These are phyloP conservation scores for Ustilago esculenta DNA, from an alignment of 1,284 basidiomycete genomes.

Conservation along the genomic window DNA sequence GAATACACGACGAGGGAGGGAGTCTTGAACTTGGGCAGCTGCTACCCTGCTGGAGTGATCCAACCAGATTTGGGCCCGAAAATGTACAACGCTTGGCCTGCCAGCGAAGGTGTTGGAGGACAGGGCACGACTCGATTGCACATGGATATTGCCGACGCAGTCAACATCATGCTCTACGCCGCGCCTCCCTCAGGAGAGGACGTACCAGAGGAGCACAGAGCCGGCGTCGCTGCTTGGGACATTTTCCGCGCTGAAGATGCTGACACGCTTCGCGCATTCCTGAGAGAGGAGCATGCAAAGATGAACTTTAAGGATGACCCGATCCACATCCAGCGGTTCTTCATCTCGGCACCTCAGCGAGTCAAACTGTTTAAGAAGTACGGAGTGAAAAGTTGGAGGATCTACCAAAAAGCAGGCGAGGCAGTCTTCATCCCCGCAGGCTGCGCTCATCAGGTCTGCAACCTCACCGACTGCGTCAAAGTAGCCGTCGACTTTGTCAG, in stretches of 20 bases:
- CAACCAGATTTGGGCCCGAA: conserved; percentile 85
- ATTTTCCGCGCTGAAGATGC: conserved; percentile 85
- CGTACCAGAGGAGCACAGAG: conserved; percentile 52
- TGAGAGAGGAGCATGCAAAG: conserved; percentile 70
- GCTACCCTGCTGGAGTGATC: conserved; percentile 84
- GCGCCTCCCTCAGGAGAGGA: conserved; percentile 25
- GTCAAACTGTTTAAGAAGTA: conserved; percentile 76
- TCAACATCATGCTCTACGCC: conserved; percentile 78
- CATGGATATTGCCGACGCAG: conserved; percentile 95
- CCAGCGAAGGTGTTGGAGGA: conserved; percentile 71
- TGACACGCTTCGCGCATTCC: conserved; percentile 78
- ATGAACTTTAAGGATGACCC: conserved; percentile 74
- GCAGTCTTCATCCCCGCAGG: conserved; percentile 95
- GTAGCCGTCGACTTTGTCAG: conserved; percentile 96
- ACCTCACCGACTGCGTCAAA: conserved; percentile 90
- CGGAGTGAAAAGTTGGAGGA: conserved; percentile 80
- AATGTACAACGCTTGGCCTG: conserved; percentile 70
- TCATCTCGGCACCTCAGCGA: conserved; percentile 78
- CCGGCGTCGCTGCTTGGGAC: conserved; percentile 91
- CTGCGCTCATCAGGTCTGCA: conserved; percentile 90
- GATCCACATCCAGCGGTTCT: conserved; percentile 89
- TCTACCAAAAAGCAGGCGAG: conserved; percentile 90
- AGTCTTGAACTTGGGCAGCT: conserved; percentile 80
- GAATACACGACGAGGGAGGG: conserved; percentile 89
- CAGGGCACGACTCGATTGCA: conserved; percentile 87